Base-by-base conservation (phyloP, 768 basidiomycete genomes). In the Dioszegia hungarica region DNA sequence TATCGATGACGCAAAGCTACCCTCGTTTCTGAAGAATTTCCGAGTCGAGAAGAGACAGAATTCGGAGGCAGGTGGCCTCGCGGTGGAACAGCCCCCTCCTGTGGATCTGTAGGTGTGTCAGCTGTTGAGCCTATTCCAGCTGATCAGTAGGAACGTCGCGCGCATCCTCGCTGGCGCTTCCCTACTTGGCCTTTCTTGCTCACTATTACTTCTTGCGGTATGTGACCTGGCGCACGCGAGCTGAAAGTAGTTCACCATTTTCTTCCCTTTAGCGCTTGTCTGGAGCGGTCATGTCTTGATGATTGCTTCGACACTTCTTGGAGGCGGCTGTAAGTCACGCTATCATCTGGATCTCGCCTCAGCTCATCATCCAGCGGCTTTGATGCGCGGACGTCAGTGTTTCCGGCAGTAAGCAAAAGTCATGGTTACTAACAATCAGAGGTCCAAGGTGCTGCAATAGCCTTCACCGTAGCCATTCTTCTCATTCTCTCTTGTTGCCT, bases 231-330 rank as follows among this genome's bases (percentile, higher is more conserved):
- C 6, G 17, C 11, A 20, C 19, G 3, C 5, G 17, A 9, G 6
- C 15, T 37, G 15, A 22, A 8, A 34, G 6, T 19, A 38, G 49
- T 24, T 38, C 17, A 38, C 49, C 2, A 25, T 25, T 25, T 51
- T 10, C 24, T 2, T 51, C 11, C 49, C 49, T 12, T 9, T 38
- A 6, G 36, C 19, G 17, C 22, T 51, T 2, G 49, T 51, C 5
- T 51, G 49, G 49, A 51, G 49, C n/a, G 49, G 49, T 1, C 49
- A 51, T 14, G 36, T 51, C 20, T n/a, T 51, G 5, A 38, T 38
- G 20, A 51, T 51, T 14, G 4, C 36, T 34, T 37, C 49, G n/a
- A 25, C 22, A 11, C 8, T 36, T 22, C n/a, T 36, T 9, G 47
- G 47, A 17, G 47, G 47, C 6, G 36, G 5, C 2, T 4, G 49